These are phyloP conservation scores for Phytophthora aleatoria DNA, from an alignment of 352 stramenopile genomes.

Conservation along the genomic window DNA sequence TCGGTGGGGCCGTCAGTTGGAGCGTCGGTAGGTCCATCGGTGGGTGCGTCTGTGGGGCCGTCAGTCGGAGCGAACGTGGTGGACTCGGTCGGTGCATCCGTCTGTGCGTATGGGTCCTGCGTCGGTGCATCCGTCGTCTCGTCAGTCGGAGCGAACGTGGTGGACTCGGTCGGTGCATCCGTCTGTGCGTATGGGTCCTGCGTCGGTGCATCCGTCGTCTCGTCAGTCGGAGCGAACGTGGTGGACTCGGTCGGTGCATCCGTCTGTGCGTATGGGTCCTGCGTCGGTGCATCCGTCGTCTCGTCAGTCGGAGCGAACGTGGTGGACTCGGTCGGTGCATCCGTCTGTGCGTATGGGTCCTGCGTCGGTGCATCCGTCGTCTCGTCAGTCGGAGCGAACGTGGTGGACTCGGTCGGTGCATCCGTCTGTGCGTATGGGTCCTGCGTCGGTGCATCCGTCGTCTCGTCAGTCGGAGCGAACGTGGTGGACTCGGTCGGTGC, in stretches of 20 bases:
- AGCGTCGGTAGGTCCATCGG: not conserved
- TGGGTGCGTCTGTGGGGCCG: not conserved
- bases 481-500: not conserved
- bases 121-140: no score
- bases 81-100: not conserved
- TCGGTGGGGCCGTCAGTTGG: not conserved
- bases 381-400: not conserved
- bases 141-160: not conserved
- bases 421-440: not conserved
- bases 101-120: no score
- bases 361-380: not conserved
- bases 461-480: not conserved
- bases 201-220: not conserved
- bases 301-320: not conserved
- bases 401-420: not conserved
- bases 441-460: not conserved
- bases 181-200: not conserved
- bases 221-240: not conserved
- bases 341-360: not conserved
- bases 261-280: not conserved
- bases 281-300: not conserved
- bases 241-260: not conserved
- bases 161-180: not conserved
- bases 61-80: not conserved
- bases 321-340: not conserved